Evolutionary conservation across 495 filamentous ascomycete species (phyloP), one percentile per base, ranked within the genome.

Genomic region (Aspergillus taichungensis): DNA sequence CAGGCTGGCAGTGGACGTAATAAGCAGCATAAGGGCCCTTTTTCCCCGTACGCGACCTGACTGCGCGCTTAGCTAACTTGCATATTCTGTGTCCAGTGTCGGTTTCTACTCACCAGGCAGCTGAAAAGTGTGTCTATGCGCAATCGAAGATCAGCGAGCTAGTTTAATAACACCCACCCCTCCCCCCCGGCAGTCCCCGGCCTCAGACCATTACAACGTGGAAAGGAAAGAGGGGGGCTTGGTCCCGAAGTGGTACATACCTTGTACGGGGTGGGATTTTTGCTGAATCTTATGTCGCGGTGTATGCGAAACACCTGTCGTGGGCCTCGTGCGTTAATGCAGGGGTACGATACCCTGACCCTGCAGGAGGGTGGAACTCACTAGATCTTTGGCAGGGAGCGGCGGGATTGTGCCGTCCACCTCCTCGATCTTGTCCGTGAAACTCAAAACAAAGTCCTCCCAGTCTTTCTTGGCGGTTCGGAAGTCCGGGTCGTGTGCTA

Each of bases 21-120:
- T 95, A 94, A 45, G 78, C 82, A 10, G 87, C 87, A 58, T 92
- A 92, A 30, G 86, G 83, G 7, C 88, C 86, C 56, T 94, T 92
- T 38, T 84, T 74, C 13, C 88, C 88, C 1, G 87, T 94, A 10
- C 87, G 78, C 37, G 84, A 90, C 78, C 76, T 77, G 45, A 35
- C 14, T 29, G 33, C 13, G 40, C 37, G 11, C 45, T 67, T 43
- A 68, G 59, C 55, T 53, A 51, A 52, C 49, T 24, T 12, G 18
- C 18, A 24, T 47, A 6, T 13, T 37, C 13, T 46, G 39, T 11
- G 35, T 27, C 13, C 34, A 39, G 37, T 36, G 18, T 12, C 41
- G 8, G n/a, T 13, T 30, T 18, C 27, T 14, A 54, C 69, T 62
- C 64, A 79, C 83, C 85, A 95, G 37, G 85, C 86, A 30, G 84